Evolutionary conservation across 2,329 filamentous ascomycete species (phyloP).

Genomic region (Tetracladium maxilliforme): DNA sequence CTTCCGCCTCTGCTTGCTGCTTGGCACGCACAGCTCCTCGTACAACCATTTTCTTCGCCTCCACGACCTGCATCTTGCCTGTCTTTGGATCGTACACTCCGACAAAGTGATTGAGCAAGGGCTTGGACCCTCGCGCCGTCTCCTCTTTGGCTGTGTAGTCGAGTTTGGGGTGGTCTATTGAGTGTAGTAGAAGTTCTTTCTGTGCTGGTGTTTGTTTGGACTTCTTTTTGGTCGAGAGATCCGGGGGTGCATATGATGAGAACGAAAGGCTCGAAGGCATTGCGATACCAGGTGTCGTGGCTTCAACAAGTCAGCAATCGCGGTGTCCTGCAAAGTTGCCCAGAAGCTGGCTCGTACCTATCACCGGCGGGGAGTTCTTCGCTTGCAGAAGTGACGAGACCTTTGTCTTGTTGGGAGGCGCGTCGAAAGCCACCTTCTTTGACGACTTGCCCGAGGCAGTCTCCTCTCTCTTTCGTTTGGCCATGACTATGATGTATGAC

Average conservation of each 20-base stretch:
- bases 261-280: constrained; percentile 13
- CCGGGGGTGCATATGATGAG: too few species aligned
- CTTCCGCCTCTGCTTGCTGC: constrained; percentile 34
- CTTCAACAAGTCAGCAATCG: constrained; percentile 6
- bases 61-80: constrained; percentile 42
- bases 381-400: constrained; percentile 30
- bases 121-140: constrained; percentile 20
- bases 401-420: constrained; percentile 20
- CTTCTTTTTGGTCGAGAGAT: too few species aligned
- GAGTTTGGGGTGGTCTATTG: constrained; percentile 37
- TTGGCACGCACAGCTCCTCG: constrained; percentile 38
- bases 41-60: constrained; percentile 50
- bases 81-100: constrained; percentile 48
- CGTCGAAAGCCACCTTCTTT: constrained; percentile 34
- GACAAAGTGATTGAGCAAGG: constrained; percentile 45
- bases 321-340: background rate
- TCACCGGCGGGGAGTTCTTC: constrained; percentile 33
- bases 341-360: constrained; percentile 21
- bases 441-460: constrained; percentile 23
- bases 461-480: constrained; percentile 40
- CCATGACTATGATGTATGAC: background rate
- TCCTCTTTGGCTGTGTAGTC: constrained; percentile 46
- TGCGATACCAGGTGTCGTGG: constrained; percentile 15
- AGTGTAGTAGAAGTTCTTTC: constrained; percentile 40
- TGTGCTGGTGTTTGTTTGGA: constrained; percentile 6